Evolutionary conservation across 2,329 filamentous ascomycete species (phyloP).

Genomic region (Colletotrichum sp.): DNA sequence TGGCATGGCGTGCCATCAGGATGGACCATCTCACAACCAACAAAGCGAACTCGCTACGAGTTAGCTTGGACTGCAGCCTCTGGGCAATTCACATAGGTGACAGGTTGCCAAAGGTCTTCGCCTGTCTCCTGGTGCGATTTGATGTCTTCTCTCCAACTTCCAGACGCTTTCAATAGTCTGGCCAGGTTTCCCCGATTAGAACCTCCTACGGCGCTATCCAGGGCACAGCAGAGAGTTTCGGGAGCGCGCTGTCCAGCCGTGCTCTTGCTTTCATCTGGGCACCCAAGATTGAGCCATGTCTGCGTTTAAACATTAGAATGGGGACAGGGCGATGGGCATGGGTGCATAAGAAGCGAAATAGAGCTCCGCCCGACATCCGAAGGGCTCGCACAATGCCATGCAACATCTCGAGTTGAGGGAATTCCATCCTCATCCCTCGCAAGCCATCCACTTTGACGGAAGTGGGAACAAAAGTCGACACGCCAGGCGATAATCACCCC

Average conservation of each 20-base stretch:
- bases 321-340: not conserved
- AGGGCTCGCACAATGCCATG: not conserved
- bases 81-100: not conserved
- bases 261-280: not conserved
- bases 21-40: not conserved
- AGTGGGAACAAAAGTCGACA: not conserved
- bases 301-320: not conserved
- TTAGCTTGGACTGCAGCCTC: not conserved
- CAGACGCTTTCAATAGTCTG: not conserved
- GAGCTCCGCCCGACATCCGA: not conserved
- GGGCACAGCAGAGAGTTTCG: not conserved
- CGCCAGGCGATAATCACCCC: not conserved
- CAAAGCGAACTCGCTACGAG: not conserved
- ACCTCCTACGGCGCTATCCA: not conserved
- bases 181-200: not conserved
- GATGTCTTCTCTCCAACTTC: not conserved
- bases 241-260: not conserved
- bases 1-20: not conserved
- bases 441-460: not conserved
- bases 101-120: not conserved
- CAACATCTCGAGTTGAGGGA: not conserved
- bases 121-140: not conserved
- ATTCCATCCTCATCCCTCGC: not conserved
- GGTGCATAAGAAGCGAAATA: not conserved
- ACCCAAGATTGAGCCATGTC: not conserved